phyloP scores from a whole-genome alignment of 306 rosid species.

The Lathyrus tuberosus region DNA sequence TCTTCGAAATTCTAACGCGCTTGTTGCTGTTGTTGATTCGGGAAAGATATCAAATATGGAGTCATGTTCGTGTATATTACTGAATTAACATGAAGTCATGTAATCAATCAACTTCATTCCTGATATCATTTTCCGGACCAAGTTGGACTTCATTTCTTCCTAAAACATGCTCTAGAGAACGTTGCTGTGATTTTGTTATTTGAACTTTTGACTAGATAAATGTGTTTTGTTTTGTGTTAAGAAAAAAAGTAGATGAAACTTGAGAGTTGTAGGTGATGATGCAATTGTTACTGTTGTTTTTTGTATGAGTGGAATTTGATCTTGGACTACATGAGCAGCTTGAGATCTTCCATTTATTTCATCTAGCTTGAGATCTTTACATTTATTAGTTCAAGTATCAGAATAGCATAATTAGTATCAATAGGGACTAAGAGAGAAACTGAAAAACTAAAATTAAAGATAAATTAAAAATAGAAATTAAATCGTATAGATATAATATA shows the following conservation, averaged over 20 bases:
- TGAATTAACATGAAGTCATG: conserved; percentile 39
- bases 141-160: conserved; percentile 36
- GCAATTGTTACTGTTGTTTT: conserved; percentile 28
- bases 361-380: too few species aligned
- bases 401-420: too few species aligned
- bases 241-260: conserved; percentile 21
- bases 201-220: conserved; percentile 19
- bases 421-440: too few species aligned
- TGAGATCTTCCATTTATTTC: background rate
- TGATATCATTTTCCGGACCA: conserved; percentile 37
- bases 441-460: too few species aligned
- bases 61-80: conserved; percentile 52
- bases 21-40: conserved; percentile 35
- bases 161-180: conserved; percentile 44
- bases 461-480: too few species aligned
- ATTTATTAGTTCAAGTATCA: too few species aligned
- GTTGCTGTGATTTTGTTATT: conserved; percentile 10
- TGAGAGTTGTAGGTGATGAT: conserved; percentile 48
- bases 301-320: conserved; percentile 36
- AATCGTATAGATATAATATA: too few species aligned
- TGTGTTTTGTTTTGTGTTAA: conserved; percentile 1
- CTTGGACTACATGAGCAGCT: background rate
- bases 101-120: conserved; percentile 37
- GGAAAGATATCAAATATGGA: conserved; percentile 39
- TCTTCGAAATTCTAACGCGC: conserved; percentile 30